Evolutionary conservation across 2,329 filamentous ascomycete species (phyloP).

Genomic region (Alternaria ethzedia): DNA sequence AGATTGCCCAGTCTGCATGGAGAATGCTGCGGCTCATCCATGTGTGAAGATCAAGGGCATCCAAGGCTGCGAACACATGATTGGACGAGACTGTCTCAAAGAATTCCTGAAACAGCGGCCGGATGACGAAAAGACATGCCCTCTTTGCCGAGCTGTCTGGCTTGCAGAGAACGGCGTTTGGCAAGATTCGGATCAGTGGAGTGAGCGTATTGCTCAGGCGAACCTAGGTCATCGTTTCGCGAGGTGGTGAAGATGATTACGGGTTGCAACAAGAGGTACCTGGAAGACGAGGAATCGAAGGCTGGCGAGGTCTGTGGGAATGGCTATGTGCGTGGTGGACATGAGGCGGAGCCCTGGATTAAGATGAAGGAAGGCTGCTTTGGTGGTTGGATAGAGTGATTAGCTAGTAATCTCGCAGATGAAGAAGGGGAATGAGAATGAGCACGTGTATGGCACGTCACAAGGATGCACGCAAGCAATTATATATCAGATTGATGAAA

Average conservation of each 20-base stretch:
- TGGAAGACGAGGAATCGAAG: neutral
- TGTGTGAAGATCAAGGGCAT: neutral
- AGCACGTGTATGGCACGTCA: too few relatives aligned
- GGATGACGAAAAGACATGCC: neutral
- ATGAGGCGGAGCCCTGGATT: neutral
- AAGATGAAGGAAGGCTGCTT: neutral
- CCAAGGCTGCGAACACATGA: neutral
- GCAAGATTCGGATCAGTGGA: neutral
- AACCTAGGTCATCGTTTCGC: neutral
- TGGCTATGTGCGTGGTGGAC: accelerated
- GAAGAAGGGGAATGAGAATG: too few relatives aligned
- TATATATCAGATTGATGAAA: too few relatives aligned
- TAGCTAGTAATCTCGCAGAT: too few relatives aligned
- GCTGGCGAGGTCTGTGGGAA: neutral
- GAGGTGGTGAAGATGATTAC: neutral
- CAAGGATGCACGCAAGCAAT: too few relatives aligned
- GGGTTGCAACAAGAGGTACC: neutral
- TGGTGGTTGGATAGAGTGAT: neutral
- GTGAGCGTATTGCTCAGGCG: neutral
- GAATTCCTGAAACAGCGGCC: neutral
- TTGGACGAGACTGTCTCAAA: neutral
- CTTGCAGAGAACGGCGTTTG: neutral
- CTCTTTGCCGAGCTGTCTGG: neutral
- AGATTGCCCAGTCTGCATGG: slow-evolving; percentile 1
- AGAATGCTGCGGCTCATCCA: neutral